Percentiles rank a stretch among this genome's conserved stretches.
phyloP scores from a whole-genome alignment of 345 rosid species.

The Aquilaria yunnanensis region DNA sequence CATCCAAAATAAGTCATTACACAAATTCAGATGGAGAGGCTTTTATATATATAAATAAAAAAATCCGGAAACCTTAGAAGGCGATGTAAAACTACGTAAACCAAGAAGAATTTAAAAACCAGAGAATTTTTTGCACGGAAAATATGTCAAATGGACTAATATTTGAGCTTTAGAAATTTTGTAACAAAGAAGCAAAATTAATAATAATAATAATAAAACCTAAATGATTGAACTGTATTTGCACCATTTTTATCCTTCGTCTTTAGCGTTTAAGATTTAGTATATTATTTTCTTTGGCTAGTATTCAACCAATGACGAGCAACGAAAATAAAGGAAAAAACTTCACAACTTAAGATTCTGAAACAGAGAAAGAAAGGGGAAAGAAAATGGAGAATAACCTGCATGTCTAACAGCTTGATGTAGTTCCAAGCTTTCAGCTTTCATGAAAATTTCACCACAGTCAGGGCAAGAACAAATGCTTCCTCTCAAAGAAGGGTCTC shows the following conservation, averaged over 20 bases:
- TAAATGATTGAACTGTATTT: neutral
- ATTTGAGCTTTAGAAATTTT: no score
- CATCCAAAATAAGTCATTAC: neutral
- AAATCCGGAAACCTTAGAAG: no score
- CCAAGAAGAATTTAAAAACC: no score
- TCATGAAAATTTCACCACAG: conserved; percentile 68
- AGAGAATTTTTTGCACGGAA: no score
- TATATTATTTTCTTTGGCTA: no score
- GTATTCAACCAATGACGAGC: no score
- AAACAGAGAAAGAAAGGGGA: neutral
- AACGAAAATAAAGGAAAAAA: neutral
- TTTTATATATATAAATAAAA: no score
- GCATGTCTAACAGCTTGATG: conserved; percentile 72
- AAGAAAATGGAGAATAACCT: conserved; percentile 27
- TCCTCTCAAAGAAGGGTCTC: conserved; percentile 50
- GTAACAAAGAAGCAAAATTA: no score
- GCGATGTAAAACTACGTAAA: no score
- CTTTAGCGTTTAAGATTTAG: no score
- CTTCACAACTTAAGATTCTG: neutral
- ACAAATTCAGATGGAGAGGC: neutral
- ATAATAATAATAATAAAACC: neutral
- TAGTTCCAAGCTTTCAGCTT: conserved; percentile 61
- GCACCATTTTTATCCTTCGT: no score
- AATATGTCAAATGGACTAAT: no score
- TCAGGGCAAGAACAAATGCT: conserved; percentile 58